Conservation (phyloP, 2,329 filamentous ascomycete species). For the Colletotrichum sp. region DNA sequence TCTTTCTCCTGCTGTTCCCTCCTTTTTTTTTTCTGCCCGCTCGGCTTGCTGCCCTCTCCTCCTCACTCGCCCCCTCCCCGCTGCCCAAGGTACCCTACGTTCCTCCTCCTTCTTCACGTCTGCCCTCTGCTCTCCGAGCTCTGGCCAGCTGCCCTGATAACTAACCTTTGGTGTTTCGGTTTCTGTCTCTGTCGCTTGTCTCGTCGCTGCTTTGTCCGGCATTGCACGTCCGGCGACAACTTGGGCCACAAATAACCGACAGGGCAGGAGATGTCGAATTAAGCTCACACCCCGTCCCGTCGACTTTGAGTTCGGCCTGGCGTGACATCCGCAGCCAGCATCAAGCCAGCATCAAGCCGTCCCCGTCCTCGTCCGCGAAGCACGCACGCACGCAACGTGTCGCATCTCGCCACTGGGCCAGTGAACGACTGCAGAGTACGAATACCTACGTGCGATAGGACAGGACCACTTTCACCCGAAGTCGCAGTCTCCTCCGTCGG, state of each 20-base stretch:
- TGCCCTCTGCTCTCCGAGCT: background rate
- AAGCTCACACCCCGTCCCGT: slow-evolving; percentile 14
- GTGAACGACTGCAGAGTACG: background rate
- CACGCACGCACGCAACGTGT: background rate
- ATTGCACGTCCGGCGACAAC: background rate
- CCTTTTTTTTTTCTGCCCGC: background rate
- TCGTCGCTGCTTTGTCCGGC: background rate
- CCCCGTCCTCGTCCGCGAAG: background rate
- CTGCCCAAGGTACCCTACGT: background rate
- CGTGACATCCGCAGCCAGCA: background rate
- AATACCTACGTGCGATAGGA: background rate
- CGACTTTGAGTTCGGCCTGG: slow-evolving; percentile 1
- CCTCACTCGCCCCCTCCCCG: background rate
- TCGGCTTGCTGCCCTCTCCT: background rate
- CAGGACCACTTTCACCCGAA: slow-evolving; percentile 18
- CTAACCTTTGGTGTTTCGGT: background rate
- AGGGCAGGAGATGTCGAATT: slow-evolving; percentile 11
- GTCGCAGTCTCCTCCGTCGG: slow-evolving; percentile 10
- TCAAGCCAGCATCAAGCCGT: background rate
- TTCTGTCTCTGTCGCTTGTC: background rate
- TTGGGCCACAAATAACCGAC: background rate
- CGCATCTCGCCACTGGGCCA: background rate
- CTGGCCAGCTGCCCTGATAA: background rate
- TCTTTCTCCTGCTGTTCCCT: background rate
- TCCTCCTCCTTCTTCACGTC: background rate